phyloP scores from a whole-genome alignment of 345 rosid genomes.

The Microthlaspi erraticum region DNA sequence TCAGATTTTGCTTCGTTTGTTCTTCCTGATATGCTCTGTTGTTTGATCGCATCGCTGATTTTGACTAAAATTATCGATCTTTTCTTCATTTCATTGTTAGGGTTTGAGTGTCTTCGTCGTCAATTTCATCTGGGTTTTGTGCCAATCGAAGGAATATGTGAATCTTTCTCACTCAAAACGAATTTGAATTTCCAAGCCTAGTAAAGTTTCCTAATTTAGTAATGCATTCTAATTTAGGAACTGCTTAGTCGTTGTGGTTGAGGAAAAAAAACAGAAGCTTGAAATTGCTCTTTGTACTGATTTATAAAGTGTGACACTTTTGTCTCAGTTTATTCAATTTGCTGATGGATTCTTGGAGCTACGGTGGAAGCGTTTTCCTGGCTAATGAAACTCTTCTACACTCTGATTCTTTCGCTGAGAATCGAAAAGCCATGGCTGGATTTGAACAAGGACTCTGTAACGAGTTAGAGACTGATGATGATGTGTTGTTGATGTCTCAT shows the following conservation, averaged over 20 bases:
- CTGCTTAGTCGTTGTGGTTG: background rate
- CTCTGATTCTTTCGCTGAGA: constrained; percentile 48
- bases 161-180: constrained; percentile 1
- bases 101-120: constrained; percentile 4
- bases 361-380: constrained; percentile 49
- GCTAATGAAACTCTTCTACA: constrained; percentile 51
- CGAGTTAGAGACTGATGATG: constrained; percentile 41
- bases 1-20: background rate
- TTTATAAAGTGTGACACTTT: background rate
- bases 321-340: constrained; percentile 21
- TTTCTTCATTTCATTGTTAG: constrained; percentile 14
- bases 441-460: constrained; percentile 48
- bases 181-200: background rate
- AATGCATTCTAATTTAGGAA: too few relatives aligned
- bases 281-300: constrained; percentile 6
- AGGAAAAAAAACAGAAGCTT: constrained; percentile 12
- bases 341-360: constrained; percentile 65
- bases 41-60: constrained; percentile 16
- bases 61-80: constrained; percentile 10
- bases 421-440: constrained; percentile 44
- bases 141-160: constrained; percentile 5
- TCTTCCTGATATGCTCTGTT: background rate
- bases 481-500: constrained; percentile 47
- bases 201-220: constrained; percentile 24
- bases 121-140: constrained; percentile 31